These are phyloP conservation scores for Acanthochlamys bracteata DNA, from an alignment of 106 monocot genomes.

Conservation along the genomic window DNA sequence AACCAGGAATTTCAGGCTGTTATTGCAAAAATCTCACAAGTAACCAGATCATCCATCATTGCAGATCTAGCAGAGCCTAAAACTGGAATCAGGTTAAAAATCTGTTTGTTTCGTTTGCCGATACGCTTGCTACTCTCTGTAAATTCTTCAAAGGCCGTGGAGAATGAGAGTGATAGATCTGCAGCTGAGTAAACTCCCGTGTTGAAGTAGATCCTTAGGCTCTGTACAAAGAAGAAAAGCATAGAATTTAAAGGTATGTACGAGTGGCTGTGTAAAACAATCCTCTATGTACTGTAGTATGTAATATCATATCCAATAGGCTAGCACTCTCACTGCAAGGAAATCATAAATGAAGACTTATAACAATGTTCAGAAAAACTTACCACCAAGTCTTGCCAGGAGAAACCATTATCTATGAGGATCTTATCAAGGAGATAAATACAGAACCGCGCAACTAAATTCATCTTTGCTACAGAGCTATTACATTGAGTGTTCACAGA, in stretches of 20 bases:
- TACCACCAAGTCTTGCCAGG: slow-evolving; percentile 65
- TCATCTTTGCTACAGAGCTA: slow-evolving; percentile 22
- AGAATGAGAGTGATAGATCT: slow-evolving; percentile 30
- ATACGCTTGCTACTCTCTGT: slow-evolving; percentile 9
- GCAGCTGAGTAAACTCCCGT: slow-evolving; percentile 7
- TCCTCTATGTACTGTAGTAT: background rate
- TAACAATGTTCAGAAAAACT: slow-evolving; percentile 4
- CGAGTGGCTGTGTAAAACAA: background rate
- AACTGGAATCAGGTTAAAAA: slow-evolving; percentile 65
- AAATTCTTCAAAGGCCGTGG: slow-evolving; percentile 42
- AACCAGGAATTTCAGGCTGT: slow-evolving; percentile 18
- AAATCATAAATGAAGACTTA: background rate
- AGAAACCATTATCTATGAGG: slow-evolving; percentile 44
- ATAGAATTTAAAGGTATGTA: background rate
- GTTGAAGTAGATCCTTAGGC: slow-evolving; percentile 60
- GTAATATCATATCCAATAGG: background rate
- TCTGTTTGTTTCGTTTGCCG: slow-evolving; percentile 6
- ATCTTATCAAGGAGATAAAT: slow-evolving; percentile 40
- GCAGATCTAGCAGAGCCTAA: slow-evolving; percentile 54
- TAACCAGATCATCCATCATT: slow-evolving; percentile 55
- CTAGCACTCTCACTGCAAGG: background rate
- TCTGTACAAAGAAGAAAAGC: slow-evolving; percentile 30
- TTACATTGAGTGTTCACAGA: background rate
- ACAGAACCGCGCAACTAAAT: slow-evolving; percentile 42
- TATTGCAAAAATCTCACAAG: slow-evolving; percentile 74